Evolutionary conservation across 2,329 filamentous ascomycete genomes (phyloP), one percentile per base, ranked within the genome.

Genomic region (Apiospora malaysiana): DNA sequence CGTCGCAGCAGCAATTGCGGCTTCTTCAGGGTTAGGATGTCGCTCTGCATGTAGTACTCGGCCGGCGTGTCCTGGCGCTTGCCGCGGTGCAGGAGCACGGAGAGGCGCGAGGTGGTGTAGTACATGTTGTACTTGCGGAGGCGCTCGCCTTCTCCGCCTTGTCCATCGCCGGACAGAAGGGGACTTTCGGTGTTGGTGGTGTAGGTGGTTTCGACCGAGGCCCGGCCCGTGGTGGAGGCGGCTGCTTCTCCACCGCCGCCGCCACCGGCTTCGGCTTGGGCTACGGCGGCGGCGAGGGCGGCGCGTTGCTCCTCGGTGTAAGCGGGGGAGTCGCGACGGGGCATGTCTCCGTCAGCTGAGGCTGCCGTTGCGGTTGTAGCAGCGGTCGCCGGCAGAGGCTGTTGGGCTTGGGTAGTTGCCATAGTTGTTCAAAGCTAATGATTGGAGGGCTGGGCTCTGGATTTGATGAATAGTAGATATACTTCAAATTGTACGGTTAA

Each of bases 91-190:
- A 68, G 66, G 25, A 37, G 4, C 16, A 9, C 9, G 25, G 66
- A 68, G 25, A 68, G 66, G 18, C 66, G 66, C 43, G 66, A 68
- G 4, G 43, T 23, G 18, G 66, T 68, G 66, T 68, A 68, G 43
- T 47, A 68, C 66, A 68, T 68, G 66, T 68, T 68, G 66, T 68
- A 68, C 66, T 68, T 68, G 25, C 66, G 66, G 7, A 68, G 25
- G 18, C 66, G 43, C 25, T 68, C 43, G 9, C 9, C 43, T 23
- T 0, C 25, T 43, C 1, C 66, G 23, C 2, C 25, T 43, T 3
- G 43, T 43, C 9, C 66, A 25, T 21, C 66, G 32, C 16, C 43
- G 2, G 23, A n/a, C 16, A 47, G 16, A 4, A 47, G 46, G 25
- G 66, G 21, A 21, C 43, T 46, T n/a, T 37, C 23, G 14, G 66